Percentiles rank a stretch among this genome's conserved stretches.
phyloP scores from a whole-genome alignment of 2,329 filamentous ascomycete species.

The Phyllosticta capitalensis region DNA sequence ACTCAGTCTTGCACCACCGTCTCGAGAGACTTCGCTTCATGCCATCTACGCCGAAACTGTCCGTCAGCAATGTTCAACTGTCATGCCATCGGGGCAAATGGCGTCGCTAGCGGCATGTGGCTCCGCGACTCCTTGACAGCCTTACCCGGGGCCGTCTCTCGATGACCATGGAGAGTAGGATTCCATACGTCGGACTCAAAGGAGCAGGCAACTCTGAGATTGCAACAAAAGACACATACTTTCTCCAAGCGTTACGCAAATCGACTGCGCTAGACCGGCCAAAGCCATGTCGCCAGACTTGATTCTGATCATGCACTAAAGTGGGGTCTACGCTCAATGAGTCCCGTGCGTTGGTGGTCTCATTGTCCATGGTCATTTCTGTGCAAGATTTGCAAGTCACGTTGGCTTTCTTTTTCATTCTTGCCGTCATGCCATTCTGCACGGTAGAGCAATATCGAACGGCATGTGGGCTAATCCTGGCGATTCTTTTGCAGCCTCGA shows the following conservation, averaged over 20 bases:
- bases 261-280: neutral
- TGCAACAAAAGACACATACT: neutral
- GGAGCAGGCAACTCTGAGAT: neutral
- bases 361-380: neutral
- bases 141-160: neutral
- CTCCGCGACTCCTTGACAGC: neutral
- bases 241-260: neutral
- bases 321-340: neutral
- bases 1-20: neutral
- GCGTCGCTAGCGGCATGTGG: neutral
- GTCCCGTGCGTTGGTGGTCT: neutral
- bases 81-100: neutral
- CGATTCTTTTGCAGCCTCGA: neutral
- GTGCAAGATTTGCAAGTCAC: neutral
- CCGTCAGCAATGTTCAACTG: neutral
- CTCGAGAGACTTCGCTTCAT: neutral
- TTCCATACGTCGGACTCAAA: neutral
- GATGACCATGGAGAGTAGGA: neutral
- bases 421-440: neutral
- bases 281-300: neutral
- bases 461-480: neutral
- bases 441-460: neutral
- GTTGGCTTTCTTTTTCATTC: neutral
- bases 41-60: neutral
- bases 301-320: neutral